A percentile compares a stretch with the other conserved stretches of the same genome.
Conservation (phyloP, 169 alveolate genomes). For the Plasmodium knowlesi region DNA sequence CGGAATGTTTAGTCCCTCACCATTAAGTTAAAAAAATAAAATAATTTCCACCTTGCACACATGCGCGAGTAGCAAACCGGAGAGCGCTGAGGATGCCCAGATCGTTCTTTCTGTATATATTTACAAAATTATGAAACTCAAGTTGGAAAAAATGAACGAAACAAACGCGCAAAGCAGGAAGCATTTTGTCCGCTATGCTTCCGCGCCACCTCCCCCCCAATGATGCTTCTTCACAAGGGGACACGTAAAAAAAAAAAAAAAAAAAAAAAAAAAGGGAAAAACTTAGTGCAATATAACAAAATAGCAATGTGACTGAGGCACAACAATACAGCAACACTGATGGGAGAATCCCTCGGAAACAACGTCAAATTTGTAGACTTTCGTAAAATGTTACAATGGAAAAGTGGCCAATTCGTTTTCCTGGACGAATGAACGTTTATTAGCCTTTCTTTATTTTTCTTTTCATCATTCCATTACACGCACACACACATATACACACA, state of each 20-base stretch:
- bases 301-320: neutral
- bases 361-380: neutral
- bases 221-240: neutral
- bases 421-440: neutral
- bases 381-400: neutral
- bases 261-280: neutral
- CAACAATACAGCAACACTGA: neutral
- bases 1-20: neutral
- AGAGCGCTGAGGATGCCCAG: neutral
- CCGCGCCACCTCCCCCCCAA: neutral
- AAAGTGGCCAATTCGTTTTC: neutral
- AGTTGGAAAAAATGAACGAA: neutral
- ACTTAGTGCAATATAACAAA: neutral
- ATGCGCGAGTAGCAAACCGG: neutral
- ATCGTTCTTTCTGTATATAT: neutral
- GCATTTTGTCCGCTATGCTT: neutral
- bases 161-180: neutral
- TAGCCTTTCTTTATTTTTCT: neutral
- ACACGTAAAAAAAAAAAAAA: neutral
- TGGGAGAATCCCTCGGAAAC: neutral
- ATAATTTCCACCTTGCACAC: constrained; percentile 3
- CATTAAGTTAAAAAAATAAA: neutral
- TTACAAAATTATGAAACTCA: neutral
- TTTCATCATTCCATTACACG: neutral
- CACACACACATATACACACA: no score